Conservation (phyloP, 225 moss, liverwort and hornwort genomes). For the Anthoceros angustus region DNA sequence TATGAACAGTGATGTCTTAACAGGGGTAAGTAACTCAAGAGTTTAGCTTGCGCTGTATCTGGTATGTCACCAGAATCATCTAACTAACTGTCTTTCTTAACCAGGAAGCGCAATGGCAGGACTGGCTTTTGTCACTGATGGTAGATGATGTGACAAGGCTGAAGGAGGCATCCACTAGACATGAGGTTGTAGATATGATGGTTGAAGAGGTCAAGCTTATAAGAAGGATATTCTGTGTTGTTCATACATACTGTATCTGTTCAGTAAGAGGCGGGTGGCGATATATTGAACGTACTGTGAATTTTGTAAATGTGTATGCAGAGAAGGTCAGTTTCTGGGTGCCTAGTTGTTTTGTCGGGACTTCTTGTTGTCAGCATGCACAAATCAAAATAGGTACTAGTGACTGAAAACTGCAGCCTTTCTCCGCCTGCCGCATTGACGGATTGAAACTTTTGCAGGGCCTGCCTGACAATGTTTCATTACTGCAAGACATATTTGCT, state of each 20-base stretch:
- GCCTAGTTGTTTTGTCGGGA: neutral
- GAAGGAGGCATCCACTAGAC: conserved; percentile 30
- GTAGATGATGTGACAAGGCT: conserved; percentile 46
- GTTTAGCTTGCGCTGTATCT: conserved; percentile 2
- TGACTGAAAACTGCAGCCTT: neutral
- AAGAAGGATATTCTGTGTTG: conserved; percentile 45
- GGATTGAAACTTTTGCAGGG: conserved; percentile 23
- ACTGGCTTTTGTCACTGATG: conserved; percentile 53
- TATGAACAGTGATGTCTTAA: conserved; percentile 54
- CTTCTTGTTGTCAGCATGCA: neutral
- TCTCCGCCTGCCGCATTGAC: neutral
- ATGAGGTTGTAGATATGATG: conserved; percentile 43
- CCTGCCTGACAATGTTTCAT: conserved; percentile 41
- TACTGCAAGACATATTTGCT: conserved; percentile 49
- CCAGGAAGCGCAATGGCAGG: conserved; percentile 67
- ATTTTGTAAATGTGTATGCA: conserved; percentile 49
- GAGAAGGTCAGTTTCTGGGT: conserved; percentile 23
- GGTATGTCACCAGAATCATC: neutral
- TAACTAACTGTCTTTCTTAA: conserved; percentile 4
- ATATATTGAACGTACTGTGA: conserved; percentile 57
- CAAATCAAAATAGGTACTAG: neutral
- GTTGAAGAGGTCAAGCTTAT: conserved; percentile 50
- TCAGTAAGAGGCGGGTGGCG: conserved; percentile 66
- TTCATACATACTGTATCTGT: conserved; percentile 56
- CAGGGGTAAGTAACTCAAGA: conserved; percentile 26